Conservation (phyloP, 805 yeast genomes). For the Candida nitratophila region DNA sequence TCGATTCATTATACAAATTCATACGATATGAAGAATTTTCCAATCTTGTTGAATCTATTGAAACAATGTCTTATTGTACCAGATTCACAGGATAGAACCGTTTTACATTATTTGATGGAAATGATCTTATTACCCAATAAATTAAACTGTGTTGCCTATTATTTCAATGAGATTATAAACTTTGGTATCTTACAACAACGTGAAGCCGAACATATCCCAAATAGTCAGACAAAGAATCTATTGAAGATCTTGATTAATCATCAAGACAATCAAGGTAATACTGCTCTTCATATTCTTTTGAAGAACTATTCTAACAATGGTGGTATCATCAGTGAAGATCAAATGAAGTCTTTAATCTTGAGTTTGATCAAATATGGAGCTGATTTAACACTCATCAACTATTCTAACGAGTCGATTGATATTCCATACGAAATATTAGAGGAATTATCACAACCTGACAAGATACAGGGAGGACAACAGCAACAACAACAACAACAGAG, state of each 20-base stretch:
- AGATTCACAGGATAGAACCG: constrained; percentile 65
- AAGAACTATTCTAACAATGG: constrained; percentile 14
- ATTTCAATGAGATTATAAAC: constrained; percentile 31
- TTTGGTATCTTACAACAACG: constrained; percentile 23
- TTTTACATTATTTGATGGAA: constrained; percentile 61
- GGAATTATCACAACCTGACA: constrained; percentile 3
- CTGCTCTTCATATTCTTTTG: constrained; percentile 76
- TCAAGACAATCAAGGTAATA: constrained; percentile 77
- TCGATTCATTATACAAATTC: constrained; percentile 68
- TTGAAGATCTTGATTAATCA: constrained; percentile 60
- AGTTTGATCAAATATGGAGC: constrained; percentile 43
- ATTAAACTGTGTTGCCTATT: constrained; percentile 45
- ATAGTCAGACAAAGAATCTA: constrained; percentile 29
- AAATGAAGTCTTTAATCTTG: constrained; percentile 37
- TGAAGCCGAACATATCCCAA: constrained; percentile 17
- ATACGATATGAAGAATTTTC: constrained; percentile 54
- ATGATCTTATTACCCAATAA: constrained; percentile 37
- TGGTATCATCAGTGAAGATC: constrained; percentile 18
- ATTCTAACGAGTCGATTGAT: constrained; percentile 12
- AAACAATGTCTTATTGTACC: constrained; percentile 65
- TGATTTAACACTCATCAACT: constrained; percentile 13
- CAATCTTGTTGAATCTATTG: constrained; percentile 49
- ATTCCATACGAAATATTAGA: constrained; percentile 15
- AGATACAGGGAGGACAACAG: background rate
- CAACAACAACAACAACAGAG: background rate